Conservation (phyloP, 2,329 filamentous ascomycete genomes). For the Whalleya microplaca region DNA sequence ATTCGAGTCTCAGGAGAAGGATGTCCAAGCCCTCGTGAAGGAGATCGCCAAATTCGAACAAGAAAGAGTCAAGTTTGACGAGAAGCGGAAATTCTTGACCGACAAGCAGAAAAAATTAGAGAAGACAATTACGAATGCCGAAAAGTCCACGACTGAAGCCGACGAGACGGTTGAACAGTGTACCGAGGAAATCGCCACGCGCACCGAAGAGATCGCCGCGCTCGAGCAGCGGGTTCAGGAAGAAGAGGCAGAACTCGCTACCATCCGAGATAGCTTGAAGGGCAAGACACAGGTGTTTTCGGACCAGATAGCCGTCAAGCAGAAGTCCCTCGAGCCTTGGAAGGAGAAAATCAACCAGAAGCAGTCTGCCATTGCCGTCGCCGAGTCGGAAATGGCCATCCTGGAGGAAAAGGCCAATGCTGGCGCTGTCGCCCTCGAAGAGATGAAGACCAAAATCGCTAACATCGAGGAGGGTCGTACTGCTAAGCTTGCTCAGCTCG, state of each 20-base stretch:
- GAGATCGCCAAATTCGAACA: conserved; percentile 94
- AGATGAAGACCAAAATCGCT: conserved; percentile 78
- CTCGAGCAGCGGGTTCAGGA: conserved; percentile 76
- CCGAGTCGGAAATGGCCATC: conserved; percentile 92
- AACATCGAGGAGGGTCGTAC: conserved; percentile 72
- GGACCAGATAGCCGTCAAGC: conserved; percentile 87
- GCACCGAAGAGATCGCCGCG: conserved; percentile 71
- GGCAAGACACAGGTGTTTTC: conserved; percentile 96
- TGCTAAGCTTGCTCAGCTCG: conserved; percentile 73
- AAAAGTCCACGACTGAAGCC: conserved; percentile 74
- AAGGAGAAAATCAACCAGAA: conserved; percentile 96
- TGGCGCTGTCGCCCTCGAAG: conserved; percentile 80
- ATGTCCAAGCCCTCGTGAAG: conserved; percentile 77
- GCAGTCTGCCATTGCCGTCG: conserved; percentile 89
- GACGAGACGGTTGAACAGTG: conserved; percentile 79
- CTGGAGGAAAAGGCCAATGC: conserved; percentile 87
- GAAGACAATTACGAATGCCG: conserved; percentile 79
- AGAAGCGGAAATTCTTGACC: conserved; percentile 91
- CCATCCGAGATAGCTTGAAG: conserved; percentile 85
- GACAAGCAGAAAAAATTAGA: conserved; percentile 95
- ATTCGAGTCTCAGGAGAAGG: conserved; percentile 80
- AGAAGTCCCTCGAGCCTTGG: conserved; percentile 95
- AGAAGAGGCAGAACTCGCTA: conserved; percentile 81
- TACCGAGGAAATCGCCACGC: conserved; percentile 75
- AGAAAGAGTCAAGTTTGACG: conserved; percentile 94